Evolutionary conservation across 2,329 filamentous ascomycete species (phyloP), one percentile per base, ranked within the genome.

Genomic region (Xylariaceae sp.): DNA sequence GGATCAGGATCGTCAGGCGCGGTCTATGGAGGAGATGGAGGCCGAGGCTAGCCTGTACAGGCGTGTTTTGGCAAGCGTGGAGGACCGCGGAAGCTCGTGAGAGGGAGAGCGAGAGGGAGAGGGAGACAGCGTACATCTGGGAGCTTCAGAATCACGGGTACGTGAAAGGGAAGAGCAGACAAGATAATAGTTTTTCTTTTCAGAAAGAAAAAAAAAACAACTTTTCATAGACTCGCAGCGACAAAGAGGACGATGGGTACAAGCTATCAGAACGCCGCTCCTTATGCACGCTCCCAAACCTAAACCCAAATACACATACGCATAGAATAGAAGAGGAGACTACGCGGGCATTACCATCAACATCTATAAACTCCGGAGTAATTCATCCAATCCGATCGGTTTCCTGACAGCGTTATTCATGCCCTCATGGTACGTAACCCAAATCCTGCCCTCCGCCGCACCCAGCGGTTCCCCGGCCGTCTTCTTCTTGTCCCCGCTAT

Each of bases 361-460:
- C 39, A 12, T 50, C 53, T 63, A 84, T 56, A 86, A 62, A 2
- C 78, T 81, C 53, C 74, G 74, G 71, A 91, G 75, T 60, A 91
- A 72, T 67, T 91, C 87, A 58, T 79, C 78, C 69, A 91, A 70
- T 26, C 84, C 84, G 60, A 91, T 80, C 0, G 86, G 85, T 68
- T 90, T 91, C 66, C 85, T 77, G 39, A 91, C 88, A 19, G 88
- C 88, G 75, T 91, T 90, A 29, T 84, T 88, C 65, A 85, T 88
- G 0, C 88, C 88, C 70, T 91, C 88, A 64, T 90, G 83, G 67
- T 83, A 91, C 47, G 79, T 88, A 35, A 89, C 81, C 87, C 87
- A 91, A 6, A 87, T 81, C 62, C 83, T 83, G 8, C 74, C 76
- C 46, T 80, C 79, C 47, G 74, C 71, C 57, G 70, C 70, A 29